Base-by-base conservation (phyloP, 2,329 filamentous ascomycete species). In the Sordariomycetes sp. region DNA sequence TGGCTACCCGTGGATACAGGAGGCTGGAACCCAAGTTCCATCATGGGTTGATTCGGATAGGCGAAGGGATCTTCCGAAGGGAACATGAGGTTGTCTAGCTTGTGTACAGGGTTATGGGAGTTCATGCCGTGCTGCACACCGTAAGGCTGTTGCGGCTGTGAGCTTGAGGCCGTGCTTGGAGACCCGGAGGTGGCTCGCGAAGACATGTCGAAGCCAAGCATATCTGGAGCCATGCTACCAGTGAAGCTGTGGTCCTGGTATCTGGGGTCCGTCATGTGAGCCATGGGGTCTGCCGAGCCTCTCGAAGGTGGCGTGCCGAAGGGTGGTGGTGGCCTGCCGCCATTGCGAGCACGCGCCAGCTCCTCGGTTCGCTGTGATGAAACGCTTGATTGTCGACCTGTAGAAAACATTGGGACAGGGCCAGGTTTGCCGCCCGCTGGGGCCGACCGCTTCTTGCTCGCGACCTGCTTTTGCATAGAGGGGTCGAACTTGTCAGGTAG, bases 61-160 rank as follows among this genome's bases (percentile, higher is more conserved):
- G 79, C 81, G 42, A 90, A 82, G 0, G 84, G 82, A 46, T 90
- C 83, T 21, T 75, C 71, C 0, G 82, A 81, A 2, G 82, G 79
- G 48, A 90, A 90, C 80, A 90, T 87, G 60, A 88, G 75, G 4
- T 79, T 75, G 38, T 80, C 80, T 6, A 88, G 68, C 50, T 85
- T 82, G 42, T 82, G 73, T 12, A 87, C 62, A 5, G 63, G 59
- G 45, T 63, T 72, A 30, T 57, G 38, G 40, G 49, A 34, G 33
- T 47, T 45, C 6, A 58, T 44, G 3, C 60, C 51, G 9, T 61
- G 59, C 3, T 33, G 32, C 12, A n/a, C 11, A 5, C 12, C 26
- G 14, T 14, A 14, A 8, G 50, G 49, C 8, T 58, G 55, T 9
- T 61, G 58, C 3, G 61, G 52, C 8, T 61, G 59, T 3, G 62